These are phyloP conservation scores for Colletotrichum simmondsii DNA, from an alignment of 2,329 filamentous ascomycete species.

Conservation along the genomic window DNA sequence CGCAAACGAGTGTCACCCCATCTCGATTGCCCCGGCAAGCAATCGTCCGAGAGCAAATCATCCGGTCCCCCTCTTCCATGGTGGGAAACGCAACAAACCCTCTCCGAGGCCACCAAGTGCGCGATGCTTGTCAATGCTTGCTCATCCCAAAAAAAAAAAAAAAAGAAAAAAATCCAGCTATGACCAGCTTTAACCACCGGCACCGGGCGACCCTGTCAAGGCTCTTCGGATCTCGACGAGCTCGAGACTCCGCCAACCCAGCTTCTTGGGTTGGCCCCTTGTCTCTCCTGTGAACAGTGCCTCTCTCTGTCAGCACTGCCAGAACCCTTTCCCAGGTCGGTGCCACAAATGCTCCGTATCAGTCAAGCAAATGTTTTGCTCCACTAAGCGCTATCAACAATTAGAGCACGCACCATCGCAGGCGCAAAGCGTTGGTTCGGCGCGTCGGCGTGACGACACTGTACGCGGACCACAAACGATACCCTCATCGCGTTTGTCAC, in stretches of 20 bases:
- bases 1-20: constrained; percentile 23
- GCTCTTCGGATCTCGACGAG: background rate
- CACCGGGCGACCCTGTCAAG: background rate
- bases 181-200: constrained; percentile 16
- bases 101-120: background rate
- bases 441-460: background rate
- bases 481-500: background rate
- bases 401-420: background rate
- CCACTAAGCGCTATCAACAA: background rate
- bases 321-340: background rate
- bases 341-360: background rate
- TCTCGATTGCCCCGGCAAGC: constrained; percentile 1
- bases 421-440: background rate
- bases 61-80: background rate
- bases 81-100: background rate
- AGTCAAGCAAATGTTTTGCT: background rate
- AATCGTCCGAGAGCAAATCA: background rate
- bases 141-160: background rate
- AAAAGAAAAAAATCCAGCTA: background rate
- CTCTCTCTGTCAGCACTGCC: background rate
- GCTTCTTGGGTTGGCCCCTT: constrained; percentile 16
- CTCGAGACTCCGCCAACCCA: constrained; percentile 11
- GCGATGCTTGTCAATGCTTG: background rate
- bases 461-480: background rate
- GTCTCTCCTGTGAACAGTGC: background rate